Conservation (phyloP, 108 stramenopile genomes). For the Skeletonema potamos region DNA sequence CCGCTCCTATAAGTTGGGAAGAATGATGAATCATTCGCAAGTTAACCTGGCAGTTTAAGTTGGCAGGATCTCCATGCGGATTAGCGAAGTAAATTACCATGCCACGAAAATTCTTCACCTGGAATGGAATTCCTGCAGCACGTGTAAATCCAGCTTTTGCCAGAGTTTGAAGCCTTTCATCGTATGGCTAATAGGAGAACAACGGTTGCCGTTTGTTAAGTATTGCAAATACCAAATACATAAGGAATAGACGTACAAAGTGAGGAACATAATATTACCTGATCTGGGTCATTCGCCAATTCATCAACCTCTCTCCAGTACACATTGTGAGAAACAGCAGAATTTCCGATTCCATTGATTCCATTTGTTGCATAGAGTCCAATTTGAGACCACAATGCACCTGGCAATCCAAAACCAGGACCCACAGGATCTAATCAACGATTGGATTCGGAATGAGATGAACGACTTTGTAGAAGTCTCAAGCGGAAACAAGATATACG, state of each 20-base stretch:
- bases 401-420: conserved; percentile 49
- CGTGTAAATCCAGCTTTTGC: conserved; percentile 23
- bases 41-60: conserved; percentile 28
- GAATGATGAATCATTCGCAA: conserved; percentile 16
- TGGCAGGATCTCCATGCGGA: conserved; percentile 5
- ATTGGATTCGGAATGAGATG: background rate
- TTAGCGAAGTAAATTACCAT: conserved; percentile 44
- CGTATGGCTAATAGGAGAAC: conserved; percentile 5
- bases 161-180: conserved; percentile 17
- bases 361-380: background rate
- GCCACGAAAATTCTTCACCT: conserved; percentile 26
- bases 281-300: conserved; percentile 45
- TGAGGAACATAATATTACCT: conserved; percentile 11
- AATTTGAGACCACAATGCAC: conserved; percentile 43
- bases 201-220: too few relatives aligned
- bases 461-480: too few relatives aligned
- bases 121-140: conserved; percentile 18
- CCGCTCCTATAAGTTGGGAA: conserved; percentile 45
- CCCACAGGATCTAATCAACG: conserved; percentile 6
- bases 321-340: background rate
- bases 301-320: conserved; percentile 29
- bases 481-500: too few relatives aligned
- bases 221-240: background rate
- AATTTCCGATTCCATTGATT: background rate
- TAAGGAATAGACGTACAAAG: background rate